Evolutionary conservation across 2,329 filamentous ascomycete species (phyloP).

Genomic region (Pseudogymnoascus sp.): DNA sequence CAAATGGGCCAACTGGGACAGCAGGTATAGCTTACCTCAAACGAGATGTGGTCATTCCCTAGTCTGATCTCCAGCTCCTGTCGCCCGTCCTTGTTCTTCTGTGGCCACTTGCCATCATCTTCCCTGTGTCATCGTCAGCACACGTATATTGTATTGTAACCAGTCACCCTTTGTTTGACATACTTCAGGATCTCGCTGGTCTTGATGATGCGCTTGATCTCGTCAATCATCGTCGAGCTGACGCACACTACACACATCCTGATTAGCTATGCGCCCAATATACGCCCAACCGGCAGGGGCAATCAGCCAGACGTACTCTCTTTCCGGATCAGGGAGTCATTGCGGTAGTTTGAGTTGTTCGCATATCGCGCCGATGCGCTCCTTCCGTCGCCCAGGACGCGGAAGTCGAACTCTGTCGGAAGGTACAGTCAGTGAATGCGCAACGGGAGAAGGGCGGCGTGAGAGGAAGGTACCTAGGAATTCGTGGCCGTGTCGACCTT

Average conservation of each 20-base stretch:
- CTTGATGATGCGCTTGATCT: constrained; percentile 96
- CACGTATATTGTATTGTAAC: not conserved
- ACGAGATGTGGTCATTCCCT: constrained; percentile 93
- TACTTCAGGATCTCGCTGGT: constrained; percentile 97
- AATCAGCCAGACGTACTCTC: constrained; percentile 62
- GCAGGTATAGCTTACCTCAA: constrained; percentile 60
- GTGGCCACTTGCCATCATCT: constrained; percentile 96
- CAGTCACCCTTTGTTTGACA: constrained; percentile 17
- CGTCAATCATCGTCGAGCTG: constrained; percentile 78
- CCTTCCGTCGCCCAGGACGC: constrained; percentile 82
- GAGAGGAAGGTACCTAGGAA: constrained; percentile 63
- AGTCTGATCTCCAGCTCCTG: constrained; percentile 93
- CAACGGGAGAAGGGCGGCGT: not conserved
- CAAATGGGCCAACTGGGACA: too few relatives aligned
- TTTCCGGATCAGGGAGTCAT: constrained; percentile 97
- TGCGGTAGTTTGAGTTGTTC: constrained; percentile 99
- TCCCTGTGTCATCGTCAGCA: constrained; percentile 51
- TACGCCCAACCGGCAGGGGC: not conserved
- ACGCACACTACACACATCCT: constrained; percentile 68
- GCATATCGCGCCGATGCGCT: constrained; percentile 94
- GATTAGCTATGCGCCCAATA: not conserved
- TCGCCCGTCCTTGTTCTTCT: constrained; percentile 97
- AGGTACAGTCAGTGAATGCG: constrained; percentile 17
- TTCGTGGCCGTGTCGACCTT: constrained; percentile 94
- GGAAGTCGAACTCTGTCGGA: constrained; percentile 83